phyloP scores from a whole-genome alignment of 2,329 filamentous ascomycete species.

The Botrytis pseudocinerea region DNA sequence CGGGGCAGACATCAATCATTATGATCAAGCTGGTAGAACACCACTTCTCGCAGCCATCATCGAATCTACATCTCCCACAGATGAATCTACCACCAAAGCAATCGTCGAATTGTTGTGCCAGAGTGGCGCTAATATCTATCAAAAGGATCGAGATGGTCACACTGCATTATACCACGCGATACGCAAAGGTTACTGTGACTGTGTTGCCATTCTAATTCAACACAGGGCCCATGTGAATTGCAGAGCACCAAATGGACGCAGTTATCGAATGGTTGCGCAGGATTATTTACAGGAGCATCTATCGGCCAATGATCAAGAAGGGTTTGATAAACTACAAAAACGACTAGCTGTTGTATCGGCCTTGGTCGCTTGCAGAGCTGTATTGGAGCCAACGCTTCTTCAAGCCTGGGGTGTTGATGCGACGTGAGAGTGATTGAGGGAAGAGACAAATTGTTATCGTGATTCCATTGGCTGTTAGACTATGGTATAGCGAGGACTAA shows the following conservation, averaged over 20 bases:
- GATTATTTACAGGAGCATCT: constrained; percentile 11
- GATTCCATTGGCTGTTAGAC: background rate
- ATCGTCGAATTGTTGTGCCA: constrained; percentile 5
- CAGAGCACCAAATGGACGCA: constrained; percentile 3
- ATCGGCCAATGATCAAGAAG: constrained; percentile 9
- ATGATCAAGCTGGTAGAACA: constrained; percentile 18
- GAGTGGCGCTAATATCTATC: constrained; percentile 11
- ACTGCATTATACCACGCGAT: constrained; percentile 18
- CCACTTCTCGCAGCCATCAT: constrained; percentile 18
- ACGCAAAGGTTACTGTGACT: constrained; percentile 18
- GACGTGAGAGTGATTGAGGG: background rate
- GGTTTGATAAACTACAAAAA: constrained; percentile 8
- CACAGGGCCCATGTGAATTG: constrained; percentile 16
- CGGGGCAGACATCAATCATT: constrained; percentile 21
- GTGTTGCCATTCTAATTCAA: constrained; percentile 19
- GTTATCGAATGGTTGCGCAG: constrained; percentile 11
- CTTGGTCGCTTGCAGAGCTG: background rate
- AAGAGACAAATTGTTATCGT: background rate
- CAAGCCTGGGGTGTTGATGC: constrained; percentile 8
- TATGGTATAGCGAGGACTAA: too few relatives aligned
- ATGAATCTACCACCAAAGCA: constrained; percentile 10
- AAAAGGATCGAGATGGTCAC: constrained; percentile 16
- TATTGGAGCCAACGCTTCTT: background rate
- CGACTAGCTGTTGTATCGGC: constrained; percentile 6
- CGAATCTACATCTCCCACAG: background rate